A percentile compares a stretch with the other conserved stretches of the same genome.
Evolutionary conservation across 2,329 filamentous ascomycete genomes (phyloP).

Genomic region (Tolypocladium sp.): DNA sequence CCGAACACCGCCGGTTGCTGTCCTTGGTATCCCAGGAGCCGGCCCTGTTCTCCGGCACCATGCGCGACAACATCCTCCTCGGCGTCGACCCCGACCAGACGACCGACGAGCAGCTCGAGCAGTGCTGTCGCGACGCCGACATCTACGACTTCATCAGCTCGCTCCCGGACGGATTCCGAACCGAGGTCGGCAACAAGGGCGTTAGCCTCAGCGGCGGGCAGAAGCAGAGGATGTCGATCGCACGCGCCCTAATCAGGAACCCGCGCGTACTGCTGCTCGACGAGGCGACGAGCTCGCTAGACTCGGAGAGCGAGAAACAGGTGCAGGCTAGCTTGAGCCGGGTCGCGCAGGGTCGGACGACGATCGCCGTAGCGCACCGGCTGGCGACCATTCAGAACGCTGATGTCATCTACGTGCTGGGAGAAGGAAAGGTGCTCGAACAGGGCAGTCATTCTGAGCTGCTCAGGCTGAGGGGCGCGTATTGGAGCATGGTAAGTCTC

Average conservation of each 20-base stretch:
- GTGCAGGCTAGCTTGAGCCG: slow-evolving; percentile 60
- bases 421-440: slow-evolving; percentile 48
- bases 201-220: slow-evolving; percentile 62
- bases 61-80: slow-evolving; percentile 61
- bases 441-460: slow-evolving; percentile 43
- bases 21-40: slow-evolving; percentile 69
- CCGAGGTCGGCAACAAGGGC: slow-evolving; percentile 57
- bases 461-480: slow-evolving; percentile 40
- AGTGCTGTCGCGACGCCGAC: slow-evolving; percentile 51
- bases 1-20: slow-evolving; percentile 53
- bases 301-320: slow-evolving; percentile 51
- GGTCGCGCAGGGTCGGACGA: slow-evolving; percentile 50
- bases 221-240: slow-evolving; percentile 63
- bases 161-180: slow-evolving; percentile 59
- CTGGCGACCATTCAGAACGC: slow-evolving; percentile 71
- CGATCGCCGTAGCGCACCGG: slow-evolving; percentile 69
- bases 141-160: slow-evolving; percentile 63
- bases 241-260: slow-evolving; percentile 55
- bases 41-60: slow-evolving; percentile 53
- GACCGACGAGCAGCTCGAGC: slow-evolving; percentile 40
- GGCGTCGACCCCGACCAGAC: slow-evolving; percentile 45
- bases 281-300: slow-evolving; percentile 63
- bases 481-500: slow-evolving; percentile 47
- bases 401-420: slow-evolving; percentile 69
- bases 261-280: slow-evolving; percentile 60